phyloP scores from a whole-genome alignment of 305 asterid species.

The Coffea humblotiana region DNA sequence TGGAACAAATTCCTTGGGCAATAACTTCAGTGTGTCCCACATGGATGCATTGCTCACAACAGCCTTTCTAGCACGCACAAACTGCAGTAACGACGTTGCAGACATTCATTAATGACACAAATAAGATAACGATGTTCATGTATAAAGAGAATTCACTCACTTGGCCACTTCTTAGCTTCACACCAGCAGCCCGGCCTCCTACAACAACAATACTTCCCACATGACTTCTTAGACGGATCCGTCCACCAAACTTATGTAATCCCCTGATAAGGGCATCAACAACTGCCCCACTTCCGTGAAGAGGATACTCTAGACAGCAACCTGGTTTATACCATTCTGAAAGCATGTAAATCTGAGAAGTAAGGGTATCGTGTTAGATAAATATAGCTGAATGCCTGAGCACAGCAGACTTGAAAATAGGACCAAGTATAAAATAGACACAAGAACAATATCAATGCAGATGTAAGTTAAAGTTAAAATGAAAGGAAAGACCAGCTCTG shows the following conservation, averaged over 20 bases:
- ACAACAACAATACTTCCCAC: slow-evolving; percentile 77
- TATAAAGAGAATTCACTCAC: slow-evolving; percentile 42
- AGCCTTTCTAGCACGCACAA: slow-evolving; percentile 80
- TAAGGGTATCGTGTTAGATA: neutral
- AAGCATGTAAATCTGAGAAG: slow-evolving; percentile 80
- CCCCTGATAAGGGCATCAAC: slow-evolving; percentile 86
- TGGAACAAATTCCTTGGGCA: slow-evolving; percentile 71
- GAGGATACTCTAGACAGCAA: slow-evolving; percentile 82
- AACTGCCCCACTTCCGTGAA: slow-evolving; percentile 83
- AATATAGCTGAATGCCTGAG: slow-evolving; percentile 1
- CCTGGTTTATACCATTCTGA: slow-evolving; percentile 97
- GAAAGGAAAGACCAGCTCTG: neutral
- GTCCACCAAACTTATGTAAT: slow-evolving; percentile 77
- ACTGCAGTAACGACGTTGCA: slow-evolving; percentile 40
- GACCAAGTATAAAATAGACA: neutral
- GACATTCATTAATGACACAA: neutral
- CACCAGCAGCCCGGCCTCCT: slow-evolving; percentile 85
- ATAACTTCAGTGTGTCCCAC: slow-evolving; percentile 83
- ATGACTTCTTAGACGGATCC: slow-evolving; percentile 76
- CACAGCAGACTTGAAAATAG: neutral
- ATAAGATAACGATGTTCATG: slow-evolving; percentile 1
- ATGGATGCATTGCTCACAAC: slow-evolving; percentile 94
- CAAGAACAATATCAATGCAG: neutral
- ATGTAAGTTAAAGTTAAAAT: neutral
- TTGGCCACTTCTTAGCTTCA: slow-evolving; percentile 82